A percentile compares a stretch with the other conserved stretches of the same genome.
These are phyloP conservation scores for Pachysandra terminalis DNA, from an alignment of 164 flowering plant genomes.

Conservation along the genomic window DNA sequence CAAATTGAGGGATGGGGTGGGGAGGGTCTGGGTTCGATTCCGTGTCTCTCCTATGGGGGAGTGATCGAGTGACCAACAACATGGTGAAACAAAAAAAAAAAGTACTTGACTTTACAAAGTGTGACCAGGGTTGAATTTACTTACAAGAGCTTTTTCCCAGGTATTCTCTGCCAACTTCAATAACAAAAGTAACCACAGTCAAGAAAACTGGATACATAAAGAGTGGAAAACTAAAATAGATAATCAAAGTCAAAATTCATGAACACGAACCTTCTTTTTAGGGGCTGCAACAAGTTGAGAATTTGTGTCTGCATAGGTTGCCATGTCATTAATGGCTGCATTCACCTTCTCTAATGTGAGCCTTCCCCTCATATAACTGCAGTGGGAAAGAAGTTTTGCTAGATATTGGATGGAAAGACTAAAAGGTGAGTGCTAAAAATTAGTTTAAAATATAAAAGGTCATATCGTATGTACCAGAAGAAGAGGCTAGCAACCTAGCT, in stretches of 20 bases:
- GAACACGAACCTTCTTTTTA: slow-evolving; percentile 56
- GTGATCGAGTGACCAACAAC: no score
- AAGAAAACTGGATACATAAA: slow-evolving; percentile 12
- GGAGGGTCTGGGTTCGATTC: no score
- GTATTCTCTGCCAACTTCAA: slow-evolving; percentile 69
- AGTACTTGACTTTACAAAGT: not conserved
- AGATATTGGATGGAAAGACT: not conserved
- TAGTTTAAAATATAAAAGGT: not conserved
- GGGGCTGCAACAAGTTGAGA: slow-evolving; percentile 78
- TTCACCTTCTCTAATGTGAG: slow-evolving; percentile 89
- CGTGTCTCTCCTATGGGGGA: no score
- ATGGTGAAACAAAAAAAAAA: no score
- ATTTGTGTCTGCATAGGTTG: slow-evolving; percentile 83
- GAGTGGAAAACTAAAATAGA: no score
- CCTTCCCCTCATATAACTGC: slow-evolving; percentile 96
- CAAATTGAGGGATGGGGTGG: no score
- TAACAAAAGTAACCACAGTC: slow-evolving; percentile 19
- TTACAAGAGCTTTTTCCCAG: slow-evolving; percentile 86
- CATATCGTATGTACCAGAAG: no score
- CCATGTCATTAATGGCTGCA: slow-evolving; percentile 87
- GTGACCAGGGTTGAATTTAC: slow-evolving; percentile 21
- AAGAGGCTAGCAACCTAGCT: no score
- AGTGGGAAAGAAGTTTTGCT: slow-evolving; percentile 4
- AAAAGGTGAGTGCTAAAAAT: not conserved
- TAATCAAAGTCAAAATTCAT: no score